Evolutionary conservation across 495 filamentous ascomycete genomes (phyloP).

Genomic region (Beverwykella pulmonaria): DNA sequence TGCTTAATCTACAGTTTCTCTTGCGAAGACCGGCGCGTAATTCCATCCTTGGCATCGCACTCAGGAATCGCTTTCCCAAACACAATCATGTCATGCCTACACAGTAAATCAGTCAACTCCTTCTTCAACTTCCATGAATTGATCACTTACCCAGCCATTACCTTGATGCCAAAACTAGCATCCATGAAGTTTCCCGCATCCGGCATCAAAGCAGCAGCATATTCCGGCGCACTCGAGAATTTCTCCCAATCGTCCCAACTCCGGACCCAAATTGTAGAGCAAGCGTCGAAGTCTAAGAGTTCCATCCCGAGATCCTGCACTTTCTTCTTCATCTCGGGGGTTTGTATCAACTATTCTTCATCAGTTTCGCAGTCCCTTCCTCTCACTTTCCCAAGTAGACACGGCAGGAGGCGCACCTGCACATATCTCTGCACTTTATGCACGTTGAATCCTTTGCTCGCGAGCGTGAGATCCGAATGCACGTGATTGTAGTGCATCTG

Average conservation of each 20-base stretch:
- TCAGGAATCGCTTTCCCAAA: conserved; percentile 34
- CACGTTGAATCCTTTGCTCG: conserved; percentile 36
- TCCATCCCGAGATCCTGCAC: conserved; percentile 38
- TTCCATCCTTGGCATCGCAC: conserved; percentile 27
- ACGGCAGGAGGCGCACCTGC: conserved; percentile 20
- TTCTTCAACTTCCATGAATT: background rate
- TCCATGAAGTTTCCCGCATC: conserved; percentile 42
- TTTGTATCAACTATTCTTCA: conserved; percentile 32
- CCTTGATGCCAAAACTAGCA: conserved; percentile 28
- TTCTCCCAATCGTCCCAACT: conserved; percentile 41
- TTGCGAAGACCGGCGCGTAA: conserved; percentile 9
- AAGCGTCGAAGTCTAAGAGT: conserved; percentile 41
- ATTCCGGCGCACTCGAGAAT: conserved; percentile 36
- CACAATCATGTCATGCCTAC: conserved; percentile 25
- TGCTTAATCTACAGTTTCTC: background rate
- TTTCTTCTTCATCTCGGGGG: conserved; percentile 41
- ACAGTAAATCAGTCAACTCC: background rate
- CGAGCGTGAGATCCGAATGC: conserved; percentile 40
- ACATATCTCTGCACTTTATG: conserved; percentile 42
- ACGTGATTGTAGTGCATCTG: conserved; percentile 44
- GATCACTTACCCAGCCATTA: conserved; percentile 38
- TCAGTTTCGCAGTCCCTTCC: background rate
- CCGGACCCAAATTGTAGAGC: conserved; percentile 41
- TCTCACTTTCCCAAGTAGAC: too few relatives aligned
- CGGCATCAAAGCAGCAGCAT: conserved; percentile 27